Base-by-base conservation (phyloP, 495 filamentous ascomycete genomes). In the Clohesyomyces aquaticus region DNA sequence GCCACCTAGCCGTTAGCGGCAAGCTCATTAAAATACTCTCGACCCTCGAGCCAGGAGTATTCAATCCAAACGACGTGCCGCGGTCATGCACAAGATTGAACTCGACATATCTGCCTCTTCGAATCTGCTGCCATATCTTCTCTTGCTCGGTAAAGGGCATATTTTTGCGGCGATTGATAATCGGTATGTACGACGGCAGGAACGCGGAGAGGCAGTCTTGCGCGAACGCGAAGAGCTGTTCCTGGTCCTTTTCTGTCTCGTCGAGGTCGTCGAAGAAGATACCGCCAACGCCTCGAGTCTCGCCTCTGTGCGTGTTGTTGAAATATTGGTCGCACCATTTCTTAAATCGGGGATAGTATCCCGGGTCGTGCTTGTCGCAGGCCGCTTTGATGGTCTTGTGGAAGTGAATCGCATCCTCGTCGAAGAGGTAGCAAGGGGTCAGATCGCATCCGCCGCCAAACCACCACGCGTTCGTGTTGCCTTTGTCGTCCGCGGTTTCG, bases 211-310 rank as follows among this genome's bases (percentile, higher is more conserved):
- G 78, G 57, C 90, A 89, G 64, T 89, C 88, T 63, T 91, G 88
- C 49, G 93, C 85, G 67, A 97, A 99, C n/a, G 88, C 85, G 72
- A 98, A 97, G 0, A 93, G 81, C 58, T 93, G 88, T 75, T 97
- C 93, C 70, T 92, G 89, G 63, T 94, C 91, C 67, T 91, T 91
- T 70, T 91, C 85, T 0, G 83, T 81, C 66, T 91, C 90, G 73
- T 98, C 94, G 21, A 98, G 80, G 70, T 99, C 94, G 75, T 98
- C 94, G 71, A 99, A 99, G 82, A 99, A 99, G 74, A 99, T 98
- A 21, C 94, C 94, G 29, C 94, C 94, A 23, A 99, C 76, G 46
- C 94, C 94, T 32, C 94, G 87, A n/a, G 83, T 80, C 77, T 99
- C 94, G 56, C 83, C 82, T 32, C 94, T 90, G 76, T 99, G 94